These are phyloP conservation scores for Fusarium globosum DNA, from an alignment of 2,329 filamentous ascomycete genomes.

Conservation along the genomic window DNA sequence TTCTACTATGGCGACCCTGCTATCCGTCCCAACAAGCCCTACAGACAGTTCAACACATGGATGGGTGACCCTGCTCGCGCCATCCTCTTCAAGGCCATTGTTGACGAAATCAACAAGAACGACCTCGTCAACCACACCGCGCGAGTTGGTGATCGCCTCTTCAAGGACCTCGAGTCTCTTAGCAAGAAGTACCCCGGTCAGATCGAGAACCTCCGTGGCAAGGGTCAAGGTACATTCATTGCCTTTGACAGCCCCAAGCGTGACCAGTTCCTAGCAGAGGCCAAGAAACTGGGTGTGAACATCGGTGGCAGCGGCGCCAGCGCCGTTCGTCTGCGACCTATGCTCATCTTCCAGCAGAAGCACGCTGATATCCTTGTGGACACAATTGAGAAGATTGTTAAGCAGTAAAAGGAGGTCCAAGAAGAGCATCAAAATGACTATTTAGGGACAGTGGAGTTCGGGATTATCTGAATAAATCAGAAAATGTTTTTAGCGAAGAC, in stretches of 20 bases:
- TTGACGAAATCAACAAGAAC: constrained; percentile 80
- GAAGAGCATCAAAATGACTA: constrained; percentile 2
- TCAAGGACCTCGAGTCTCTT: constrained; percentile 73
- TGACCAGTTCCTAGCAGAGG: constrained; percentile 81
- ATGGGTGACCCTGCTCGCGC: constrained; percentile 92
- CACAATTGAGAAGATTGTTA: constrained; percentile 78
- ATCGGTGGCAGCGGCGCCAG: constrained; percentile 82
- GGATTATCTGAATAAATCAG: constrained; percentile 9
- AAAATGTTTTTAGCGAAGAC: constrained; percentile 14
- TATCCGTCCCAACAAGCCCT: constrained; percentile 89
- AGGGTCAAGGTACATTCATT: constrained; percentile 91
- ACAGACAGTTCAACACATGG: constrained; percentile 98
- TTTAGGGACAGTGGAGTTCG: constrained; percentile 20
- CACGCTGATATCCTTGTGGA: constrained; percentile 89
- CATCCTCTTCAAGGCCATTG: constrained; percentile 86
- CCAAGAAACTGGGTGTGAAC: constrained; percentile 85
- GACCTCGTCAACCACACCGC: constrained; percentile 85
- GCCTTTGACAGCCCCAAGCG: constrained; percentile 87
- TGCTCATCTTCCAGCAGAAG: constrained; percentile 92
- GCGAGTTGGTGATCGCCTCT: constrained; percentile 82
- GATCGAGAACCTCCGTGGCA: constrained; percentile 85
- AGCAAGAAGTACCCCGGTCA: constrained; percentile 77
- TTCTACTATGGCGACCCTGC: constrained; percentile 89
- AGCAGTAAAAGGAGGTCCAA: constrained; percentile 46
- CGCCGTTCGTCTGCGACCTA: constrained; percentile 85